phyloP scores from a whole-genome alignment of 164 flowering plant species.

The Magnolia officinalis region DNA sequence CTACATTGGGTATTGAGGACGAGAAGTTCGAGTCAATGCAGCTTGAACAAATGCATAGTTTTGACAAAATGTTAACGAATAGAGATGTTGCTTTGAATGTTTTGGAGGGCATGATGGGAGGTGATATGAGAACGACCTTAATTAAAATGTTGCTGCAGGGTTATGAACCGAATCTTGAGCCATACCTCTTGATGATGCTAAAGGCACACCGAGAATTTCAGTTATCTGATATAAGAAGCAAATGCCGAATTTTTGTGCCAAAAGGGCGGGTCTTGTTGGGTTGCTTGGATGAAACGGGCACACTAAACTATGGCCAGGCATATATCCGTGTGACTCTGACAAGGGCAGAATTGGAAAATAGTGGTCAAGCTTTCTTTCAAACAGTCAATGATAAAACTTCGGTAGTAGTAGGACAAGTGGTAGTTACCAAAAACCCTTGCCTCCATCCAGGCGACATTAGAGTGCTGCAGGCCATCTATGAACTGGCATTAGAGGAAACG shows the following conservation, averaged over 20 bases:
- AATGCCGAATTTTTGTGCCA: conserved; percentile 74
- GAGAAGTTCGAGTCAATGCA: conserved; percentile 51
- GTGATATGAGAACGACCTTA: conserved; percentile 33
- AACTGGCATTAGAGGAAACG: conserved; percentile 49
- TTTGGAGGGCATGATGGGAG: conserved; percentile 45
- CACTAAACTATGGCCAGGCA: conserved; percentile 76
- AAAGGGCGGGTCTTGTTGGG: conserved; percentile 81
- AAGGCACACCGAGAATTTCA: conserved; percentile 51
- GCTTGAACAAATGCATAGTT: conserved; percentile 40
- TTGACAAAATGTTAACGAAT: conserved; percentile 57
- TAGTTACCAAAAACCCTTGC: conserved; percentile 95
- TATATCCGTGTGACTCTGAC: conserved; percentile 66
- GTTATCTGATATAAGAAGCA: conserved; percentile 60
- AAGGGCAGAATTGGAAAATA: conserved; percentile 37
- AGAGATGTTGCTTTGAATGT: conserved; percentile 58
- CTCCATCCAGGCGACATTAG: conserved; percentile 96
- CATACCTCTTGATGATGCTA: conserved; percentile 86
- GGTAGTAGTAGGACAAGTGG: conserved; percentile 62
- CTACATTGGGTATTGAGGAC: conserved; percentile 83
- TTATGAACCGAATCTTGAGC: conserved; percentile 71
- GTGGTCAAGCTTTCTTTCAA: conserved; percentile 39
- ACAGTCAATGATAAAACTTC: conserved; percentile 60
- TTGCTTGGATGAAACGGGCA: conserved; percentile 84
- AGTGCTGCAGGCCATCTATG: conserved; percentile 80
- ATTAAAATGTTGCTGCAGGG: conserved; percentile 67